phyloP scores from a whole-genome alignment of 805 yeast genomes.

The Candida michaelii region DNA sequence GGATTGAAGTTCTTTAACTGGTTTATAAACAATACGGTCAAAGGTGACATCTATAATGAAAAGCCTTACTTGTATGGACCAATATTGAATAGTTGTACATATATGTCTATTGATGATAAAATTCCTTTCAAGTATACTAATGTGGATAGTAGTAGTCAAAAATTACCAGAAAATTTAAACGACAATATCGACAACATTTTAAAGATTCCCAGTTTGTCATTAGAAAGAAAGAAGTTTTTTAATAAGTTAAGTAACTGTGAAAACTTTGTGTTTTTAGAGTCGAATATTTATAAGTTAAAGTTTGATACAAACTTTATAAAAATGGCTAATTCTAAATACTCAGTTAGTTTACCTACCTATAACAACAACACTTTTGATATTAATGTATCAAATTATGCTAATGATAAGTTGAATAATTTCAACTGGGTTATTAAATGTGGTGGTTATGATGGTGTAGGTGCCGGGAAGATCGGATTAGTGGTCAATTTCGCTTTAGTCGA shows the following conservation, averaged over 20 bases:
- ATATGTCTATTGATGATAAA: slow-evolving; percentile 29
- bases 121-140: slow-evolving; percentile 15
- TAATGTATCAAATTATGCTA: slow-evolving; percentile 42
- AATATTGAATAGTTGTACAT: slow-evolving; percentile 57
- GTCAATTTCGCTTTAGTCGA: slow-evolving; percentile 38
- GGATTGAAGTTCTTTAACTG: slow-evolving; percentile 58
- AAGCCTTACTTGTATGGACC: slow-evolving; percentile 65
- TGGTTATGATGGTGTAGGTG: slow-evolving; percentile 32
- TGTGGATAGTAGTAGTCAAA: slow-evolving; percentile 12
- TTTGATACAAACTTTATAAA: slow-evolving; percentile 57
- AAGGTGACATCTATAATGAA: slow-evolving; percentile 60
- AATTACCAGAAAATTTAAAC: slow-evolving; percentile 27
- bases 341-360: slow-evolving; percentile 50
- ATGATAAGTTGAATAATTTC: slow-evolving; percentile 44
- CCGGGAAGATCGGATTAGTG: slow-evolving; percentile 34
- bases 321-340: slow-evolving; percentile 49
- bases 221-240: slow-evolving; percentile 47
- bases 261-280: slow-evolving; percentile 39
- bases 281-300: slow-evolving; percentile 43
- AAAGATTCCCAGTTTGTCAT: slow-evolving; percentile 23
- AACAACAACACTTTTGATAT: slow-evolving; percentile 46
- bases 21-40: slow-evolving; percentile 63
- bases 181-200: slow-evolving; percentile 20
- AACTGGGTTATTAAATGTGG: slow-evolving; percentile 45
- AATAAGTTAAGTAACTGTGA: slow-evolving; percentile 37